Percentiles rank a stretch among this genome's conserved stretches.
These are phyloP conservation scores for Leptomonas pyrrhocoris DNA, from an alignment of 208 protist species.

Conservation along the genomic window DNA sequence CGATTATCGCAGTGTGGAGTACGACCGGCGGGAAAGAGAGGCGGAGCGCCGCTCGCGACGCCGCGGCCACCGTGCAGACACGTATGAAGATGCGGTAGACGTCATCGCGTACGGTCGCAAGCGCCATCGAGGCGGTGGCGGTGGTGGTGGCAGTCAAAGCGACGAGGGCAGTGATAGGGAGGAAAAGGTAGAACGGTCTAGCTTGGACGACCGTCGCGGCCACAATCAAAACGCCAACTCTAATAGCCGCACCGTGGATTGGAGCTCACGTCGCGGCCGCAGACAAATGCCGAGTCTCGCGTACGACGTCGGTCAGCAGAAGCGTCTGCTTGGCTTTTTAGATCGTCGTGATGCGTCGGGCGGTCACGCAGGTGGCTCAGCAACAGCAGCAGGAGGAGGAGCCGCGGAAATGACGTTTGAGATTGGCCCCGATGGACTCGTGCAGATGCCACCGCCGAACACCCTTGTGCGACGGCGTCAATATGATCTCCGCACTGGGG, in stretches of 20 bases:
- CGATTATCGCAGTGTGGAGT: not conserved
- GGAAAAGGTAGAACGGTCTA: too few species aligned
- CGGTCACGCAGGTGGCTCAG: not conserved
- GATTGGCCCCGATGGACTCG: slow-evolving; percentile 29
- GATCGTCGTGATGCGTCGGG: slow-evolving; percentile 23
- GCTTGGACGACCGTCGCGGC: not conserved
- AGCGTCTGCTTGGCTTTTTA: slow-evolving; percentile 25
- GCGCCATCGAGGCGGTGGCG: slow-evolving; percentile 3
- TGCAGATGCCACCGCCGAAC: slow-evolving; percentile 36
- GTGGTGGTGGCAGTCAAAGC: not conserved
- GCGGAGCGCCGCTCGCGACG: not conserved
- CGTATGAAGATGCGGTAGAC: not conserved
- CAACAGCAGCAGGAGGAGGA: not conserved
- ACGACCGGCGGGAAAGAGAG: not conserved
- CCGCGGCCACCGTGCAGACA: not conserved
- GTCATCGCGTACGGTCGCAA: slow-evolving; percentile 6
- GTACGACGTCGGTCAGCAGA: slow-evolving; percentile 30
- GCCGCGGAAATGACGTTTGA: slow-evolving; percentile 15
- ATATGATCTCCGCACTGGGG: not conserved
- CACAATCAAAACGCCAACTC: not conserved
- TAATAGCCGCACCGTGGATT: slow-evolving; percentile 9
- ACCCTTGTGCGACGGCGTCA: slow-evolving; percentile 19
- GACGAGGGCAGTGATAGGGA: not conserved
- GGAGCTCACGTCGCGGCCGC: slow-evolving; percentile 30
- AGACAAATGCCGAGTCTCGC: slow-evolving; percentile 23